phyloP scores from a whole-genome alignment of 495 filamentous ascomycete species.

The Opeltia flavorubescens region DNA sequence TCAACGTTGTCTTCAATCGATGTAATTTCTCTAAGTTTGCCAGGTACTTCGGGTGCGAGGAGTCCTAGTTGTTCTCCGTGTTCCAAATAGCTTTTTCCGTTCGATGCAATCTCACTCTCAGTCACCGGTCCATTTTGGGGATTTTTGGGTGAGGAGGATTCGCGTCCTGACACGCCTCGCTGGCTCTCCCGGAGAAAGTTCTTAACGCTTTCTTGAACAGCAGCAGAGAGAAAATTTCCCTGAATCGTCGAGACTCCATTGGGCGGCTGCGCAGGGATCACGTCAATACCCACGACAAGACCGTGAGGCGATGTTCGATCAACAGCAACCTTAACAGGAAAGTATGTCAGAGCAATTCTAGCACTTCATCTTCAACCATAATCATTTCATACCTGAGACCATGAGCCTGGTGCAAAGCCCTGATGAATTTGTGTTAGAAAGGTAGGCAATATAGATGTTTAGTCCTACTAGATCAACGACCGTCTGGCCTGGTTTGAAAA shows the following conservation, averaged over 20 bases:
- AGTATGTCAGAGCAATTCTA: neutral
- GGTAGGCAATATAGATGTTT: neutral
- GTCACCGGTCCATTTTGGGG: slow-evolving; percentile 20
- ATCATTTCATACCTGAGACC: slow-evolving; percentile 60
- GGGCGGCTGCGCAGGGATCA: slow-evolving; percentile 83
- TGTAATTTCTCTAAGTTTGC: neutral
- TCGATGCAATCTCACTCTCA: slow-evolving; percentile 8
- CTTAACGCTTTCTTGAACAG: slow-evolving; percentile 60
- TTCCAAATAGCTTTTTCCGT: slow-evolving; percentile 19
- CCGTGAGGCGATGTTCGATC: slow-evolving; percentile 62
- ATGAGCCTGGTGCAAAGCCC: slow-evolving; percentile 89
- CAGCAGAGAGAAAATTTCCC: slow-evolving; percentile 68
- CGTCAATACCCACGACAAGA: slow-evolving; percentile 76
- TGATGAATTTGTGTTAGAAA: slow-evolving; percentile 21
- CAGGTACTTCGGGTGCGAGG: slow-evolving; percentile 8
- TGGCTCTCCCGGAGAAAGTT: slow-evolving; percentile 54
- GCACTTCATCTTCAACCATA: neutral
- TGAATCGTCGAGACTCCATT: slow-evolving; percentile 84
- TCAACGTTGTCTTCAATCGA: neutral
- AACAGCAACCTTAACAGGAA: slow-evolving; percentile 54
- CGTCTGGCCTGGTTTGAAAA: slow-evolving; percentile 69
- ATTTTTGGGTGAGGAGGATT: slow-evolving; percentile 13
- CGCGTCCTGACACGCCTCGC: slow-evolving; percentile 33
- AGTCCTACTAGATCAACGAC: slow-evolving; percentile 66
- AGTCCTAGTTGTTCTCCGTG: slow-evolving; percentile 18